Evolutionary conservation across 1,284 basidiomycete species (phyloP).

Genomic region (Cutaneotrichosporon dermatis): DNA sequence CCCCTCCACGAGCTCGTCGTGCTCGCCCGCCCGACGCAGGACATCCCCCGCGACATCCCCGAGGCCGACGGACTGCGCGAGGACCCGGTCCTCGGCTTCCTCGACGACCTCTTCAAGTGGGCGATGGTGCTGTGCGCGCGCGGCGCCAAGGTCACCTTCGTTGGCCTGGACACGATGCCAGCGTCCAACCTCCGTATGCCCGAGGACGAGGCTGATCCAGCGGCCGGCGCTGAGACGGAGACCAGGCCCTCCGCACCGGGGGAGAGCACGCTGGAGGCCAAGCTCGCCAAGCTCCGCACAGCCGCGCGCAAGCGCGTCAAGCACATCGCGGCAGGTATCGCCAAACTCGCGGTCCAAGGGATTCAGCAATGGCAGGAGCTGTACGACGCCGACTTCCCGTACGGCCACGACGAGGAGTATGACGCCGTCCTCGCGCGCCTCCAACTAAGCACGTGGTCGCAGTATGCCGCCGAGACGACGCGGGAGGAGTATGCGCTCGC

Average conservation of each 20-base stretch:
- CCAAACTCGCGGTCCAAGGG: neutral
- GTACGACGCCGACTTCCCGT: too few relatives aligned
- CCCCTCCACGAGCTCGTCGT: neutral
- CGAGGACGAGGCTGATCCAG: neutral
- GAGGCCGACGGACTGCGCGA: too few relatives aligned
- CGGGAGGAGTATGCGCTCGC: neutral
- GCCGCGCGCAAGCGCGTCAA: neutral
- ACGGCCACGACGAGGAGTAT: too few relatives aligned
- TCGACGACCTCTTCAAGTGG: neutral
- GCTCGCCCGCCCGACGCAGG: neutral
- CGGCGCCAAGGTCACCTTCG: neutral
- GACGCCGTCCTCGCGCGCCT: neutral
- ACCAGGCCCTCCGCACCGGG: too few relatives aligned
- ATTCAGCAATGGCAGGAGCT: neutral
- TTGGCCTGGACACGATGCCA: neutral
- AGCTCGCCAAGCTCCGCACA: too few relatives aligned
- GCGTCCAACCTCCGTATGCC: neutral
- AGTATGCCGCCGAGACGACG: neutral
- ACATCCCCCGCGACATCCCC: neutral
- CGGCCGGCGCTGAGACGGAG: too few relatives aligned
- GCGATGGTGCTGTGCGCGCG: neutral
- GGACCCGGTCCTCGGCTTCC: neutral
- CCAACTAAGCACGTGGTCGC: neutral
- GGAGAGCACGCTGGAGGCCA: too few relatives aligned
- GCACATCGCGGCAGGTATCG: neutral